phyloP scores from a whole-genome alignment of 257 asterid genomes.

The Craterostigma plantagineum region DNA sequence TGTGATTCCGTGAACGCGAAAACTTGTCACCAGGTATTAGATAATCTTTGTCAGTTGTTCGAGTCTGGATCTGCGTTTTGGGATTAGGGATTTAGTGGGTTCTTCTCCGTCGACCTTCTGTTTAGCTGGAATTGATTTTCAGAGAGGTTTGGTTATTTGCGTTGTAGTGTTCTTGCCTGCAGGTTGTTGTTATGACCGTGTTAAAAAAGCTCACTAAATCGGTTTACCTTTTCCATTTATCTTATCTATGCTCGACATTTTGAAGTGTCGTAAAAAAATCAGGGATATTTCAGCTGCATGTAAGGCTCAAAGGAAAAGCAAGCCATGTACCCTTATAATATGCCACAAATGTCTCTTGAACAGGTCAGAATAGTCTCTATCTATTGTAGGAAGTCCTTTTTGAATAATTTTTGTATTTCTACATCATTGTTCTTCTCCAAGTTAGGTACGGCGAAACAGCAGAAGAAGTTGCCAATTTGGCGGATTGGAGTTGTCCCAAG shows the following conservation, averaged over 20 bases:
- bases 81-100: too few relatives aligned
- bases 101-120: too few relatives aligned
- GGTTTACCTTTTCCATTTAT: conserved; percentile 5
- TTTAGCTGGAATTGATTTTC: too few relatives aligned
- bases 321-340: conserved; percentile 35
- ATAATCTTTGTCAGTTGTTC: too few relatives aligned
- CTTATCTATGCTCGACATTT: conserved; percentile 5
- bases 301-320: conserved; percentile 28
- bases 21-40: too few relatives aligned
- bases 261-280: conserved; percentile 85
- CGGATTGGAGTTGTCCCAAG: conserved; percentile 72
- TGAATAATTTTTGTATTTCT: conserved; percentile 1
- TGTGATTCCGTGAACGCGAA: too few relatives aligned
- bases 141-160: too few relatives aligned
- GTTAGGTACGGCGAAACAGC: conserved; percentile 74
- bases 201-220: too few relatives aligned
- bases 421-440: conserved; percentile 1
- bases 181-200: too few relatives aligned
- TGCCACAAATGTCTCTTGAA: conserved; percentile 73
- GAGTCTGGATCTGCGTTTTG: too few relatives aligned
- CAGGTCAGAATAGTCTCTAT: conserved; percentile 28
- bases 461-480: conserved; percentile 31
- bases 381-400: neutral
- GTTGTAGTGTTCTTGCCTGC: too few relatives aligned
- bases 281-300: conserved; percentile 39